These are phyloP conservation scores for Amanita rubescens DNA, from an alignment of 768 basidiomycete species.

Conservation along the genomic window DNA sequence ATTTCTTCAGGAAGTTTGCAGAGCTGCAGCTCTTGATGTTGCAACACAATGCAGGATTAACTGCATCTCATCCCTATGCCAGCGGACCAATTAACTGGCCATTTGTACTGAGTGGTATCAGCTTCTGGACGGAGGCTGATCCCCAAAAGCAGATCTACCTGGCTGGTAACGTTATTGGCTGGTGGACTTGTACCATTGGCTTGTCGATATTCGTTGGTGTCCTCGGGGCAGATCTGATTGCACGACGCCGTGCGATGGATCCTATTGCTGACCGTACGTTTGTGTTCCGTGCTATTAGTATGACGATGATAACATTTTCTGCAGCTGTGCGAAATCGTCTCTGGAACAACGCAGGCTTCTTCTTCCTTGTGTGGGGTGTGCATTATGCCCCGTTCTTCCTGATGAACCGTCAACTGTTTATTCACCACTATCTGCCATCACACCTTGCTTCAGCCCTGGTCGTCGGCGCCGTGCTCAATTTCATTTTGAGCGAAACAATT, in stretches of 20 bases:
- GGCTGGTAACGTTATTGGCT: slow-evolving; percentile 88
- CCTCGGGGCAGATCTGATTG: slow-evolving; percentile 82
- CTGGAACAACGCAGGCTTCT: slow-evolving; percentile 95
- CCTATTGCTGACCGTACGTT: slow-evolving; percentile 84
- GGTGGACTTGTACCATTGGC: slow-evolving; percentile 89
- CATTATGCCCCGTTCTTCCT: slow-evolving; percentile 98
- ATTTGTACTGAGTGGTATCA: slow-evolving; percentile 92
- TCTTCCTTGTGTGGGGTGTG: slow-evolving; percentile 88
- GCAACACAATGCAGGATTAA: slow-evolving; percentile 98
- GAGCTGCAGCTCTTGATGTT: slow-evolving; percentile 95
- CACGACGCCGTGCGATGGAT: slow-evolving; percentile 74
- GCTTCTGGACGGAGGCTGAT: slow-evolving; percentile 93
- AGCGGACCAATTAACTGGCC: slow-evolving; percentile 98
- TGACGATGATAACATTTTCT: slow-evolving; percentile 2
- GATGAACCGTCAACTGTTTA: slow-evolving; percentile 93
- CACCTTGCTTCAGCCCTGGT: slow-evolving; percentile 90
- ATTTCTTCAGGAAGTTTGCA: slow-evolving; percentile 91
- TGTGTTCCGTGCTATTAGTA: background rate
- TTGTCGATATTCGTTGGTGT: slow-evolving; percentile 88
- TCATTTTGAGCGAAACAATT: slow-evolving; percentile 81
- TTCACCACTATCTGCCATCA: slow-evolving; percentile 97
- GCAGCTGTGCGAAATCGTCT: slow-evolving; percentile 87
- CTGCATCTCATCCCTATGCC: slow-evolving; percentile 96
- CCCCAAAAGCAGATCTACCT: slow-evolving; percentile 91
- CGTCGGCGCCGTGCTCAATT: slow-evolving; percentile 88